Evolutionary conservation across 2,329 filamentous ascomycete genomes (phyloP), one percentile per base, ranked within the genome.

Genomic region (Fusarium longipes): DNA sequence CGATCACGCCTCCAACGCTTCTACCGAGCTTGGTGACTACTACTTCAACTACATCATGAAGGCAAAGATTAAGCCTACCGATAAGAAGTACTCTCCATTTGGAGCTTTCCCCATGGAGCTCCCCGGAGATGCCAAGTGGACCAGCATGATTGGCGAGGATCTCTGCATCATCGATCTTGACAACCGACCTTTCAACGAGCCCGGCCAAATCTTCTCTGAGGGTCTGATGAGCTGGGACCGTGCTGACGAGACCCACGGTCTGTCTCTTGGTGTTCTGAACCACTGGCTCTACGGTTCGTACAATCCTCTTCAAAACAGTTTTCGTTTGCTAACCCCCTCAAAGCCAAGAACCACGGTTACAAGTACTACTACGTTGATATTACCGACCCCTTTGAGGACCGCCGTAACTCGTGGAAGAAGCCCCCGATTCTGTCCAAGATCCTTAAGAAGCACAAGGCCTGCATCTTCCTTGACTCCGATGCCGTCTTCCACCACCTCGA

Each of bases 381-480:
- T 32, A 68, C 65, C 39, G 77, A 78, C 10, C 72, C 75, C 15
- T 79, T 75, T 55, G 59, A 70, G 43, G 81, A 82, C 58, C 79
- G 81, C 24, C 80, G 81, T 29, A 76, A 77, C n/a, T 82, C 81
- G 12, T 83, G 81, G 81, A 80, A 81, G 74, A 82, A 82, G 73
- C 79, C 81, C 25, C 63, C 77, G 43, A 75, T 82, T 65, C 77
- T 82, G 58, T 70, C 76, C 60, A 76, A 79, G 67, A 77, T 82
- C n/a, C 77, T 83, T 57, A 76, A 78, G 70, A 70, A 81, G 56
- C 81, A 81, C 72, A 75, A 82, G 61, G 73, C 77, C 2, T 82
- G 81, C 69, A 70, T 83, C 47, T 82, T 78, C 72, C 68, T 83
- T 50, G 81, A 83, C 65, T 82, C 80, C 6, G 81, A 82, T 63